These are phyloP conservation scores for Huntiella omanensis DNA, from an alignment of 2,329 filamentous ascomycete species.

Conservation along the genomic window DNA sequence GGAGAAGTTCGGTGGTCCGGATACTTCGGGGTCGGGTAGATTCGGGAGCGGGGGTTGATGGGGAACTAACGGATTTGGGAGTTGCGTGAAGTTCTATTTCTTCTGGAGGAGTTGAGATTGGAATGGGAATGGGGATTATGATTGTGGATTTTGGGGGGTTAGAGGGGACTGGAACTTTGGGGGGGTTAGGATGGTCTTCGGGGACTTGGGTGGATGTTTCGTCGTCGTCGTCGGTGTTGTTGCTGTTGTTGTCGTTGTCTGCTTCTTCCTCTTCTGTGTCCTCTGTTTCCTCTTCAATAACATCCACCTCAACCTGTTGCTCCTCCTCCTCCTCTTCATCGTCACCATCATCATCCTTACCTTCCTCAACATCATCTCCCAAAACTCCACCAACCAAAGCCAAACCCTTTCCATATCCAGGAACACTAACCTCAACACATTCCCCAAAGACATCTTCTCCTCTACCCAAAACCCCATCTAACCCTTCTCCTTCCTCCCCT, in stretches of 20 bases:
- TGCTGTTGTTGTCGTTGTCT: too few relatives aligned
- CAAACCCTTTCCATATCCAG: slow-evolving; percentile 7
- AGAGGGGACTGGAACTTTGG: too few relatives aligned
- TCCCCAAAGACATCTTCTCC: slow-evolving; percentile 40
- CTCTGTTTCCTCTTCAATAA: not conserved
- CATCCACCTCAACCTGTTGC: not conserved
- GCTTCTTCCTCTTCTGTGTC: not conserved
- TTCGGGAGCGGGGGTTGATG: too few relatives aligned
- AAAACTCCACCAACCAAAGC: not conserved
- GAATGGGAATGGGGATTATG: too few relatives aligned
- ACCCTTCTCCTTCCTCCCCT: slow-evolving; percentile 46
- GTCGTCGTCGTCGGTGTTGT: not conserved
- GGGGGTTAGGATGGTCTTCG: too few relatives aligned
- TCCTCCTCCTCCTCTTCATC: not conserved
- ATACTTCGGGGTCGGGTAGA: not conserved
- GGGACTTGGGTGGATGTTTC: not conserved
- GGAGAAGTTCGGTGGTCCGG: not conserved
- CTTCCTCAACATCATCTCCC: slow-evolving; percentile 14
- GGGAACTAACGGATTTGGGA: too few relatives aligned
- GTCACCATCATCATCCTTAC: not conserved
- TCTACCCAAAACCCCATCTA: slow-evolving; percentile 46
- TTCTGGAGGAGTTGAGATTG: too few relatives aligned
- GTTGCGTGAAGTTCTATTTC: too few relatives aligned
- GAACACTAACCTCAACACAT: slow-evolving; percentile 12
- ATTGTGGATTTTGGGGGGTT: too few relatives aligned